phyloP scores from a whole-genome alignment of 2,329 filamentous ascomycete genomes.

The Aspergillus proliferans region DNA sequence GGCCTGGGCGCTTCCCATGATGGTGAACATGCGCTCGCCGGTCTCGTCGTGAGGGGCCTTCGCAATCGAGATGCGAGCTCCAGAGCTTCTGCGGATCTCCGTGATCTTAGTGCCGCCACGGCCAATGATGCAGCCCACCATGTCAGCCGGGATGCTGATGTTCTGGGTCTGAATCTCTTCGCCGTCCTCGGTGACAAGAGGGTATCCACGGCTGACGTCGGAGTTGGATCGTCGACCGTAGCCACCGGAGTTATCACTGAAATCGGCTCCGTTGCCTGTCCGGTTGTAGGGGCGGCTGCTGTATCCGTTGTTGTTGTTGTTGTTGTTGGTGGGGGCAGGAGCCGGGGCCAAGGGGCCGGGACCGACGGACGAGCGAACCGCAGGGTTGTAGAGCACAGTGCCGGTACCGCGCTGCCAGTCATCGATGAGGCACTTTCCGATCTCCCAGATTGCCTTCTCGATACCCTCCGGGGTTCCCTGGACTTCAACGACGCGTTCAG shows the following conservation, averaged over 20 bases:
- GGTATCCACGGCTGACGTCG: constrained; percentile 74
- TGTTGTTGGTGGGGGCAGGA: constrained; percentile 43
- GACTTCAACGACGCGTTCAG: constrained; percentile 94
- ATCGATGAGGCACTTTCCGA: constrained; percentile 95
- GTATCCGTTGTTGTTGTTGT: constrained; percentile 43
- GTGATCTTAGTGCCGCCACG: constrained; percentile 94
- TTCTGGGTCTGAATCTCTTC: constrained; percentile 98
- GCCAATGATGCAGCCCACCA: constrained; percentile 99
- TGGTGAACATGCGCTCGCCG: constrained; percentile 99
- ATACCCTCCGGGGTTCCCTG: constrained; percentile 93
- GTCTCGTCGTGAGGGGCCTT: constrained; percentile 96
- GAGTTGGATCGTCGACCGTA: constrained; percentile 77
- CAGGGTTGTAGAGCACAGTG: constrained; percentile 95
- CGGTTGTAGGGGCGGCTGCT: constrained; percentile 71
- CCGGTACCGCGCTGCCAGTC: constrained; percentile 97
- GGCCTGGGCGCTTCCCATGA: constrained; percentile 87
- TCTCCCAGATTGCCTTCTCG: constrained; percentile 95
- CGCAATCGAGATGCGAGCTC: constrained; percentile 93
- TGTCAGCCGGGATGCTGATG: constrained; percentile 98
- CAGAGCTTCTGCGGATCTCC: constrained; percentile 95
- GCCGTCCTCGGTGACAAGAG: constrained; percentile 88
- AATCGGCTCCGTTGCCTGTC: constrained; percentile 95
- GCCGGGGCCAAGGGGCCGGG: constrained; percentile 48
- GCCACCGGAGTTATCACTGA: constrained; percentile 72
- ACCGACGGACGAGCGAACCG: constrained; percentile 71